Conservation (phyloP, 805 yeast species). For the Monosporozyma unispora region DNA sequence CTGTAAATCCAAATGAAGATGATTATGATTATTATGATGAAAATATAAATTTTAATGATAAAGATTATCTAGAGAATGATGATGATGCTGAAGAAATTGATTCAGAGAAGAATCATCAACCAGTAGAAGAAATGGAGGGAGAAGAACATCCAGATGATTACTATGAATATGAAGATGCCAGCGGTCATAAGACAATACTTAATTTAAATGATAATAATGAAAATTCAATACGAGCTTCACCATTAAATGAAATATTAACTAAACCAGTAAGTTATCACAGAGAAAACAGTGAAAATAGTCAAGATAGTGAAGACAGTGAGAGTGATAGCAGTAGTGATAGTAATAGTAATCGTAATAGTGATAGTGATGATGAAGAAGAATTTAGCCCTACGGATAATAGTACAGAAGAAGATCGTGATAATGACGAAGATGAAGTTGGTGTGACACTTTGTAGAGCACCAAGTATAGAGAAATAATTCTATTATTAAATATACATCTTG, state of each 20-base stretch:
- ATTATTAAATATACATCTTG: not conserved
- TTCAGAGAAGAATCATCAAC: not conserved
- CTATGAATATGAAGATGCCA: slow-evolving; percentile 66
- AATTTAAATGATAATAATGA: slow-evolving; percentile 40
- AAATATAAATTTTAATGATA: not conserved
- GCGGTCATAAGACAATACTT: slow-evolving; percentile 55
- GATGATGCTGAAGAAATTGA: slow-evolving; percentile 11
- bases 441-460: slow-evolving; percentile 22
- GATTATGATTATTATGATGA: slow-evolving; percentile 3
- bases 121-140: slow-evolving; percentile 28
- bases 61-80: slow-evolving; percentile 11
- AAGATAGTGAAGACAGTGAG: not conserved
- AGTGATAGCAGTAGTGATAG: slow-evolving; percentile 23
- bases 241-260: not conserved
- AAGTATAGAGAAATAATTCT: slow-evolving; percentile 6
- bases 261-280: not conserved
- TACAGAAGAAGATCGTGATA: slow-evolving; percentile 1
- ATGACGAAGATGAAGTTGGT: slow-evolving; percentile 8
- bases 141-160: slow-evolving; percentile 34
- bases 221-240: not conserved
- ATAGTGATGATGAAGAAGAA: slow-evolving; percentile 54
- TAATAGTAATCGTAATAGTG: slow-evolving; percentile 55
- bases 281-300: not conserved
- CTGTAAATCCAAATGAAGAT: not conserved
- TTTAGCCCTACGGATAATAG: slow-evolving; percentile 45